Base-by-base conservation (phyloP, 73 alveolate genomes). In the Stentor coeruleus region DNA sequence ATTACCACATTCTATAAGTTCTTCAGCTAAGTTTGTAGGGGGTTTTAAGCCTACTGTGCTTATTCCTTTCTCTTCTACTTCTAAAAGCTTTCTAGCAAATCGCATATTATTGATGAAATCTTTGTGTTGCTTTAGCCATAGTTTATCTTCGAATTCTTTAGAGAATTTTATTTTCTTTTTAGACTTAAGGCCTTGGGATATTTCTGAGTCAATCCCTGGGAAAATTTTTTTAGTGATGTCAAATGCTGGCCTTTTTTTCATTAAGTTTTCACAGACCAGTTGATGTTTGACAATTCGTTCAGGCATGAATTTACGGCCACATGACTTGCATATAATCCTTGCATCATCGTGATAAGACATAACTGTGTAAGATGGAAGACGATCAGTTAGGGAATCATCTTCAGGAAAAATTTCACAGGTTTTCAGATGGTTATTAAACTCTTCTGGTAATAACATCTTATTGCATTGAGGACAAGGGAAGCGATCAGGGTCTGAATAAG, bases 221-320 rank as follows among this genome's bases (percentile, higher is more conserved):
- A 35, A 75, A 1, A 31, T 28, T 38, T 75, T 75, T 38, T 38
- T 33, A 1, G 26, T 75, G 77, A 37, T 75, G 38, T 75, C 83
- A 37, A 75, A 37, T 38, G n/a, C 20, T 1, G 72, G 72, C 31
- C 59, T 31, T 1, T 75, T 75, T 39, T 75, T 75, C 38, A 35
- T 6, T 6, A n/a, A 33, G 38, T 75, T 20, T 75, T 40, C 59
- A 40, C 92, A 86, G 30, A 83, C 81, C 33, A 59, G 41, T 38
- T 82, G 57, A 82, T 86, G 92, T 35, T 86, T 86, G n/a, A 81
- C 73, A 14, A 86, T 81, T 42, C 92, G 58, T 11, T 86, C 92
- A 36, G 87, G 57, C 0, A 82, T 83, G 72, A 86, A 86, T 72
- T 74, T 86, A 38, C 92, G 81, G 37, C 82, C 92, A 74, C 92